These are phyloP conservation scores for Colletotrichum graminicola DNA, from an alignment of 2,329 filamentous ascomycete genomes.

Conservation along the genomic window DNA sequence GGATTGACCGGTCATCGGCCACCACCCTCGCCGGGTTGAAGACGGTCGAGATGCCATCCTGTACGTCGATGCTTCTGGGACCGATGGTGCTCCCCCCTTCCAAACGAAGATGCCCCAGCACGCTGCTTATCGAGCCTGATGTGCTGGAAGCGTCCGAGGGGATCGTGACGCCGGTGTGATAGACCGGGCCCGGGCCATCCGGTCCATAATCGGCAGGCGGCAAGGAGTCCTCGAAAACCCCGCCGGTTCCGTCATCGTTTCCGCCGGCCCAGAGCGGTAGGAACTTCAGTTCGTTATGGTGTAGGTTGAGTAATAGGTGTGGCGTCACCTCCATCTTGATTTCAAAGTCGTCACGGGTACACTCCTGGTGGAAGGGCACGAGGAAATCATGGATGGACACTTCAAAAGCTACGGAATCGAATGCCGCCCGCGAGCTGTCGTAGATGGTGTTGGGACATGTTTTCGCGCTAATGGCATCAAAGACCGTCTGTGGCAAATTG, in stretches of 20 bases:
- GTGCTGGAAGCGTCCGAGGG: conserved; percentile 51
- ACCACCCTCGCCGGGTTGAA: conserved; percentile 50
- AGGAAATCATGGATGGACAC: conserved; percentile 22
- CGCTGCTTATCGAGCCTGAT: conserved; percentile 53
- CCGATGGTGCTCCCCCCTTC: conserved; percentile 51
- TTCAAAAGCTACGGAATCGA: conserved; percentile 29
- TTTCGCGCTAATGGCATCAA: neutral
- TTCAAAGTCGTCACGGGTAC: conserved; percentile 49
- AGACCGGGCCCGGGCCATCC: conserved; percentile 60
- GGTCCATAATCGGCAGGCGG: conserved; percentile 60
- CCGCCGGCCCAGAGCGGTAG: conserved; percentile 76
- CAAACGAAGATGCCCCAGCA: conserved; percentile 51
- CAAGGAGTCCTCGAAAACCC: conserved; percentile 59
- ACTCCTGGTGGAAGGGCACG: conserved; percentile 33
- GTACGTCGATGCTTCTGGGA: conserved; percentile 52
- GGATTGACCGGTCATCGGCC: conserved; percentile 50
- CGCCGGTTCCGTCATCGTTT: conserved; percentile 63
- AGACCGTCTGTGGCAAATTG: neutral
- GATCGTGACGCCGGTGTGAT: conserved; percentile 59
- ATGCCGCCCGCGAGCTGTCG: conserved; percentile 1
- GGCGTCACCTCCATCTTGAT: conserved; percentile 53
- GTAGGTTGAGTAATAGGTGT: conserved; percentile 65
- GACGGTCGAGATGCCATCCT: conserved; percentile 56
- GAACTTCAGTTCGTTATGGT: conserved; percentile 69
- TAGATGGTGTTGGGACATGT: neutral